Conservation (phyloP, 495 filamentous ascomycete species). For the Rhizodiscina lignyota region DNA sequence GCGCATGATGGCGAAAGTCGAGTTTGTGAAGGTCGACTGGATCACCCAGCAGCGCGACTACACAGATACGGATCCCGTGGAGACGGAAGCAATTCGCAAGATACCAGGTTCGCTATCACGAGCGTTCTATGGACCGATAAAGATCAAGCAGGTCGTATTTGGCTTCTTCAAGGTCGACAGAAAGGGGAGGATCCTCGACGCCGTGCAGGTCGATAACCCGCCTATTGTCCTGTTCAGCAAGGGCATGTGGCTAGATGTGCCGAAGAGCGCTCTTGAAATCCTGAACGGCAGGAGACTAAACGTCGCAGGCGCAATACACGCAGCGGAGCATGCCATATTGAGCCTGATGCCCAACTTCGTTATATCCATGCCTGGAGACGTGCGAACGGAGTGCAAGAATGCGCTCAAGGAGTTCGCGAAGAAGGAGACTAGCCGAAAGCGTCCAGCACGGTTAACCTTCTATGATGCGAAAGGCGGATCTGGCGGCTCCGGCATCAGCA, state of each 20-base stretch:
- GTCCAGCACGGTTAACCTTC: conserved; percentile 80
- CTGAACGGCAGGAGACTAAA: conserved; percentile 56
- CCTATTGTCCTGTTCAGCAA: conserved; percentile 71
- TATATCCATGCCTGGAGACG: conserved; percentile 69
- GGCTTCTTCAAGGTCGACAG: conserved; percentile 94
- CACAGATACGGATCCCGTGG: conserved; percentile 85
- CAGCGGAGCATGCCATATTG: conserved; percentile 80
- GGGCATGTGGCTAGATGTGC: conserved; percentile 95
- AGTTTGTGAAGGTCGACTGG: conserved; percentile 85
- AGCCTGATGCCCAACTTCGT: conserved; percentile 81
- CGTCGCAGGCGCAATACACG: conserved; percentile 81
- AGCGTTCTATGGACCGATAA: conserved; percentile 73
- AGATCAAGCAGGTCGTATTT: conserved; percentile 71
- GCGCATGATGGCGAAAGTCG: conserved; percentile 53
- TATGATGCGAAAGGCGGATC: conserved; percentile 87
- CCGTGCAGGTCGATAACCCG: conserved; percentile 83
- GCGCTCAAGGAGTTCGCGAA: conserved; percentile 64
- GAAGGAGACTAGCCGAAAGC: conserved; percentile 56
- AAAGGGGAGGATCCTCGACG: conserved; percentile 69
- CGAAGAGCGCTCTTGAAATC: conserved; percentile 59
- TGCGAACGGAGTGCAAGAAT: conserved; percentile 85
- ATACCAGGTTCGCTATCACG: conserved; percentile 39
- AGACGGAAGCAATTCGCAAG: conserved; percentile 65
- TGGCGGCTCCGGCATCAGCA: conserved; percentile 67
- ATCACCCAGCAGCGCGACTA: conserved; percentile 85